Percentiles rank a stretch among this genome's conserved stretches.
Conservation (phyloP, 345 rosid species). For the Melaleuca quinquenervia region DNA sequence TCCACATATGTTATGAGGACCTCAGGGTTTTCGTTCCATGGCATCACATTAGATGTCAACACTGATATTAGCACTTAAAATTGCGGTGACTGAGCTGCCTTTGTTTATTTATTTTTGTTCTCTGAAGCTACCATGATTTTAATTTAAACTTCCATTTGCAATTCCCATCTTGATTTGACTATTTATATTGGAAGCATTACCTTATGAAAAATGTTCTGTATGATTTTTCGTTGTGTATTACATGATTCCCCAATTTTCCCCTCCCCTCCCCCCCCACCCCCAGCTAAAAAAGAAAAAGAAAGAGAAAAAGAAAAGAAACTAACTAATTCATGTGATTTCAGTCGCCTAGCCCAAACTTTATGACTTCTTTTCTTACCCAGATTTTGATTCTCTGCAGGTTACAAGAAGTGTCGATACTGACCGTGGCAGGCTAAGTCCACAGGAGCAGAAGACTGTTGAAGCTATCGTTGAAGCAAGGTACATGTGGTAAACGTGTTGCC, state of each 20-base stretch:
- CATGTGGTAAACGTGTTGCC: not conserved
- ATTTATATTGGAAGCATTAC: not conserved
- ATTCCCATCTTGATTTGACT: not conserved
- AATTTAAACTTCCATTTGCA: not conserved
- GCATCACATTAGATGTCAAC: not conserved
- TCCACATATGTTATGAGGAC: not conserved
- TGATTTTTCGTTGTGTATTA: not conserved
- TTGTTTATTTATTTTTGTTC: not conserved
- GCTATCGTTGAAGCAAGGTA: slow-evolving; percentile 51
- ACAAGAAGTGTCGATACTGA: slow-evolving; percentile 48
- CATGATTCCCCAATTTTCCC: not conserved
- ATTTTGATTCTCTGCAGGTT: slow-evolving; percentile 21
- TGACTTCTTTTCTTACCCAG: not conserved
- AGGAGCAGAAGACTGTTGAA: slow-evolving; percentile 38
- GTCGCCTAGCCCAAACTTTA: not conserved
- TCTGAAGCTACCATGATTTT: not conserved
- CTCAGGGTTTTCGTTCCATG: not conserved
- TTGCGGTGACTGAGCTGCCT: not conserved
- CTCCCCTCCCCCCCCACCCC: not conserved
- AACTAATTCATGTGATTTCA: not conserved
- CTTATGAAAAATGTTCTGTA: not conserved
- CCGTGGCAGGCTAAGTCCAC: slow-evolving; percentile 34
- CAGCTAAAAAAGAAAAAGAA: accelerated
- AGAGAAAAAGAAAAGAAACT: not conserved
- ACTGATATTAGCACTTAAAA: not conserved